Percentiles rank a stretch among this genome's conserved stretches.
phyloP scores from a whole-genome alignment of 2,329 filamentous ascomycete species.

The Arthroderma sp. region DNA sequence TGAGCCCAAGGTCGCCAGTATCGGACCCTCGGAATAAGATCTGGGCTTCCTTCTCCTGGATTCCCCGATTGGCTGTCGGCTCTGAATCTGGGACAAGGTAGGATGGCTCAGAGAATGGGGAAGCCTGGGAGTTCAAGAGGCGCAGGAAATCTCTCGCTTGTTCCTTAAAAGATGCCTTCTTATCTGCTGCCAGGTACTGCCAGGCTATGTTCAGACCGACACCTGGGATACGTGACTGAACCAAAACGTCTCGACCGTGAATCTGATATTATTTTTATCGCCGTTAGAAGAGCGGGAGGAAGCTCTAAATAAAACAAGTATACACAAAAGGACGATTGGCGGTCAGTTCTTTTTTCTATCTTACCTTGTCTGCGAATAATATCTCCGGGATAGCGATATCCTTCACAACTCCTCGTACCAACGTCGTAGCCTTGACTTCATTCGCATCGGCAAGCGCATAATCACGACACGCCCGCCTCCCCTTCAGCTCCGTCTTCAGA shows the following conservation, averaged over 20 bases:
- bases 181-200: conserved; percentile 22
- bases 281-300: neutral
- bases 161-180: conserved; percentile 25
- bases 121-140: neutral
- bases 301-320: neutral
- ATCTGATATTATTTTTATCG: conserved; percentile 15
- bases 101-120: neutral
- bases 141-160: conserved; percentile 25
- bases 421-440: conserved; percentile 18
- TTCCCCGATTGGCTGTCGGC: neutral
- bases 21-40: neutral
- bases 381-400: neutral
- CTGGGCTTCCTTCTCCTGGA: neutral
- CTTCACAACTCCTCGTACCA: conserved; percentile 21
- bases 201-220: conserved; percentile 26
- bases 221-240: conserved; percentile 31
- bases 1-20: conserved; percentile 21
- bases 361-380: neutral
- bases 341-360: too few relatives aligned
- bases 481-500: neutral
- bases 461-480: neutral
- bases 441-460: neutral
- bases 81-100: neutral
- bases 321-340: neutral
- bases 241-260: conserved; percentile 28